These are phyloP conservation scores for Gentiana dahurica DNA, from an alignment of 257 asterid genomes.

Conservation along the genomic window DNA sequence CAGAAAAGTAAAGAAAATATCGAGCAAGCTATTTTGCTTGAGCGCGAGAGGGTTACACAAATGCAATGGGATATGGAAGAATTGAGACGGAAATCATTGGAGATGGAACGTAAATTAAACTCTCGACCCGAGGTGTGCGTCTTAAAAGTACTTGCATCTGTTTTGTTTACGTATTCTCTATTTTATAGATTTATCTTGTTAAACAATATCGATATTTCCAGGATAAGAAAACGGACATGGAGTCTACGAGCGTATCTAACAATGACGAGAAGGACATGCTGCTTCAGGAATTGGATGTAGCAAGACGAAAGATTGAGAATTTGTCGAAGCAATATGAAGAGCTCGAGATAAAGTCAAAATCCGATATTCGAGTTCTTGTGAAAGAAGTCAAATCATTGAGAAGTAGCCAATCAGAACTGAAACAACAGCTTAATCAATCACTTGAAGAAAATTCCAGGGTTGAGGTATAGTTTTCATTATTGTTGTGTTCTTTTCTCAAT, in stretches of 20 bases:
- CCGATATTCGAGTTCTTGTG: constrained; percentile 78
- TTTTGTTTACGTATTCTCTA: constrained; percentile 7
- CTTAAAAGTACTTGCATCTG: constrained; percentile 15
- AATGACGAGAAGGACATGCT: constrained; percentile 35
- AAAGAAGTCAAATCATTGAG: constrained; percentile 91
- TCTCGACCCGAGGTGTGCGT: constrained; percentile 43
- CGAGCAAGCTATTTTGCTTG: constrained; percentile 79
- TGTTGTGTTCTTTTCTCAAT: constrained; percentile 1
- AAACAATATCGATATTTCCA: constrained; percentile 17
- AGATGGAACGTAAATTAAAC: constrained; percentile 76
- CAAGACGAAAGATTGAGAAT: constrained; percentile 48
- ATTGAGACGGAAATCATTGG: constrained; percentile 66
- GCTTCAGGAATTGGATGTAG: constrained; percentile 48
- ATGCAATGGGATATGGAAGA: constrained; percentile 99
- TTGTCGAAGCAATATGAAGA: constrained; percentile 58
- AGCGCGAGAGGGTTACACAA: constrained; percentile 88
- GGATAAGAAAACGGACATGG: constrained; percentile 29
- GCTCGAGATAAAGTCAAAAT: constrained; percentile 67
- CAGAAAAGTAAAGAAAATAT: constrained; percentile 84
- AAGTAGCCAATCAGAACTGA: constrained; percentile 58
- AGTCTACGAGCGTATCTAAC: constrained; percentile 19
- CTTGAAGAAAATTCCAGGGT: constrained; percentile 39
- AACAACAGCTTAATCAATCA: constrained; percentile 51
- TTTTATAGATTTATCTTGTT: constrained; percentile 9
- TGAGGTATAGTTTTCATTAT: constrained; percentile 40